phyloP scores from a whole-genome alignment of 345 rosid species.

The Cardamine resedifolia region DNA sequence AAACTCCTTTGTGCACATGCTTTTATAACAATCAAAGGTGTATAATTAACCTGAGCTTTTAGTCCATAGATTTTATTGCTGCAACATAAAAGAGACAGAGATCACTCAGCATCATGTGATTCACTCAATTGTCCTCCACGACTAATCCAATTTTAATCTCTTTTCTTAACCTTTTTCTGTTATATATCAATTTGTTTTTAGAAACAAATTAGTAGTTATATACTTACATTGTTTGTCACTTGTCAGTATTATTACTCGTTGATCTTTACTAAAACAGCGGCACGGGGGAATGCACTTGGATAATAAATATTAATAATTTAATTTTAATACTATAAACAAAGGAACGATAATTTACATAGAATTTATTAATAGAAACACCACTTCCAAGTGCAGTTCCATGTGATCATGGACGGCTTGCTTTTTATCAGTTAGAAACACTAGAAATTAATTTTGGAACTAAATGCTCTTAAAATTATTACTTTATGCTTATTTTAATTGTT shows the following conservation, averaged over 20 bases:
- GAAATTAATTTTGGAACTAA: not conserved
- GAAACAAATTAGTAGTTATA: not conserved
- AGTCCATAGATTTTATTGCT: slow-evolving; percentile 32
- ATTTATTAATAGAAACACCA: slow-evolving; percentile 26
- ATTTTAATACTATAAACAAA: not conserved
- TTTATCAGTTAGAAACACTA: not conserved
- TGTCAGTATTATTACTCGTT: slow-evolving; percentile 24
- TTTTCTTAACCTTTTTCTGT: not conserved
- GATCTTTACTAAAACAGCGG: slow-evolving; percentile 27
- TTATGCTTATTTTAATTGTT: not conserved
- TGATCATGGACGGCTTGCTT: slow-evolving; percentile 32
- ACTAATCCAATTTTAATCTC: slow-evolving; percentile 3
- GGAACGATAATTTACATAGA: no score
- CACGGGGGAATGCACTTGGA: slow-evolving; percentile 40
- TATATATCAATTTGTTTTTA: not conserved
- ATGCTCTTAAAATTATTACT: not conserved
- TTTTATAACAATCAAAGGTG: not conserved
- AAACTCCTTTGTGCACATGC: no score
- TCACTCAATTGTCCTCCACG: slow-evolving; percentile 7
- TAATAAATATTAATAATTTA: not conserved
- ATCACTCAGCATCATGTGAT: slow-evolving; percentile 32
- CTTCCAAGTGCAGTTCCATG: slow-evolving; percentile 38
- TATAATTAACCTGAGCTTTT: slow-evolving; percentile 1
- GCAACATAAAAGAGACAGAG: slow-evolving; percentile 32
- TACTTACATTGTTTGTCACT: slow-evolving; percentile 21